Evolutionary conservation across 2,329 filamentous ascomycete genomes (phyloP).

Genomic region (Aurifilum marmelostoma): DNA sequence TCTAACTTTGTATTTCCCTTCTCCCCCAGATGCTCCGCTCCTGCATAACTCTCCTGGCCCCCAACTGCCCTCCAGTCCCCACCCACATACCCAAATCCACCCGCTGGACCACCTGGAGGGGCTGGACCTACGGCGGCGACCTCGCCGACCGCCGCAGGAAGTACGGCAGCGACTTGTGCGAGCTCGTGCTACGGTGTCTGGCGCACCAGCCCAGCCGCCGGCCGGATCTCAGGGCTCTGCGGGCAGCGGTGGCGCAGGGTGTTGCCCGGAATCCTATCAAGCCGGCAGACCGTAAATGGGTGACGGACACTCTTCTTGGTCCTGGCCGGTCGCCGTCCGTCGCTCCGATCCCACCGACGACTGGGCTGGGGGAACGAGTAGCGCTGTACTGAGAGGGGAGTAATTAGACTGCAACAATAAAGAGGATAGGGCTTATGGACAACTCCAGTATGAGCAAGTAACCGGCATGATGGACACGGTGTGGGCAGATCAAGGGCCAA

Average conservation of each 20-base stretch:
- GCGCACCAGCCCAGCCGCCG: constrained; percentile 12
- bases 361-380: background rate
- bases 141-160: background rate
- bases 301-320: background rate
- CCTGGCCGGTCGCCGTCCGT: background rate
- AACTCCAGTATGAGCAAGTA: background rate
- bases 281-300: background rate
- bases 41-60: background rate
- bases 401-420: background rate
- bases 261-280: background rate
- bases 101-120: background rate
- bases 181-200: constrained; percentile 6
- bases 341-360: background rate
- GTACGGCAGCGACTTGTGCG: constrained; percentile 8
- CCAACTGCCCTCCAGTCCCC: background rate
- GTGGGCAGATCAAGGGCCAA: background rate
- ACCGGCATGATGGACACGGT: no score
- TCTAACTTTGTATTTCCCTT: no score
- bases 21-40: background rate
- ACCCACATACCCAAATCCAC: background rate
- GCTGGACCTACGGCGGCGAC: constrained; percentile 21
- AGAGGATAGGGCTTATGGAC: background rate
- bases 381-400: background rate
- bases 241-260: background rate
- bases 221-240: background rate